Base-by-base conservation (phyloP, 305 asterid species). In the Ajuga reptans region DNA sequence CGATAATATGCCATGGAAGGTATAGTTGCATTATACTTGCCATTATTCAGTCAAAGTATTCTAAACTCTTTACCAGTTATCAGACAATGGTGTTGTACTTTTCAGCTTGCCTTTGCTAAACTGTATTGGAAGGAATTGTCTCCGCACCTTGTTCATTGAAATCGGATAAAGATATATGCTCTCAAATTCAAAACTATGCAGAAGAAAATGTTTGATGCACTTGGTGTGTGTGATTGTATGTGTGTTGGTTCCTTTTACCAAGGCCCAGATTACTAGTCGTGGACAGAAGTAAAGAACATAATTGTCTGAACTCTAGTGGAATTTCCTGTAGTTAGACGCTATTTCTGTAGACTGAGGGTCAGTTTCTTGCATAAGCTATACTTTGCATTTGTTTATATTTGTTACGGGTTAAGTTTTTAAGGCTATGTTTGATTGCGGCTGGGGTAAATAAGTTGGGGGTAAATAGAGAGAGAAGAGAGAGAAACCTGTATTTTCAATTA, bases 1-100 rank as follows among this genome's bases (percentile, higher is more conserved):
- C 87, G 68, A 62, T 87, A 50, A 76, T 85, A 62, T 37, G 82
- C 84, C 76, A 37, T 11, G 87, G 90, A 74, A 89, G 96, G 96
- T 91, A 82, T 16, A 71, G 31, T 42, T 46, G 3, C 21, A 57
- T 78, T 72, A 64, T 59, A n/a, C 58, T 24, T 71, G 24, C 56
- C 29, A 0, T 55, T 39, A 53, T 33, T 11, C 12, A 60, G 18
- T 17, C 16, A 7, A 71, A 31, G 56, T 17, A 34, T 46, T 62
- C 14, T 58, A 24, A 17, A 33, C 64, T 75, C 61, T 56, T 59
- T 39, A 62, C 16, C 21, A 51, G 2, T 42, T 39, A 66, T 58
- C 27, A 21, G 68, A 10, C 21, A 50, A 14, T 62, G 39, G 43
- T 45, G 14, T 53, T 47, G 24, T 42, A 33, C 47, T 75, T 41